Evolutionary conservation across 441 rosid species (phyloP).

Genomic region (Bocquillonia castaneifolia): DNA sequence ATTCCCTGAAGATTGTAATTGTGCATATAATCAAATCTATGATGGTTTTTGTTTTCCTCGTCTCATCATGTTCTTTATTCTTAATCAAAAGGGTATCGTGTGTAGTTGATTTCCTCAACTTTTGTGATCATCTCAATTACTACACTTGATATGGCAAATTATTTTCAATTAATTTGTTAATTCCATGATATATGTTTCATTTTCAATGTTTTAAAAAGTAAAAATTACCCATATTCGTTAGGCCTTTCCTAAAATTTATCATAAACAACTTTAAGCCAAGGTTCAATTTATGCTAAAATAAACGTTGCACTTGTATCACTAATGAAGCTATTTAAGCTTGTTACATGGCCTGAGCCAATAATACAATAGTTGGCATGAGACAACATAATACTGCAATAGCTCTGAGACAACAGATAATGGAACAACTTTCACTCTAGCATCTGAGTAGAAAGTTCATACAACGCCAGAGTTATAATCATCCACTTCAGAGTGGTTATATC

Average conservation of each 20-base stretch:
- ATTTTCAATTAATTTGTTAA: too few relatives aligned
- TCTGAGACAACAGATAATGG: background rate
- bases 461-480: slow-evolving; percentile 6
- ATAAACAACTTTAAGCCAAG: background rate
- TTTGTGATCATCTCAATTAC: background rate
- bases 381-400: slow-evolving; percentile 1
- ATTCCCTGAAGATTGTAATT: slow-evolving; percentile 4
- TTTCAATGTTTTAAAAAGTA: too few relatives aligned
- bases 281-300: background rate
- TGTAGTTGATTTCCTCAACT: background rate
- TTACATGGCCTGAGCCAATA: background rate
- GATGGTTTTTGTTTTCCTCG: background rate
- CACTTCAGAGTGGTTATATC: slow-evolving; percentile 24
- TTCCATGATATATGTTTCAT: too few relatives aligned
- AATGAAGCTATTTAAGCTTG: background rate
- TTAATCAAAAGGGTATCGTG: background rate
- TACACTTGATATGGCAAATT: too few relatives aligned
- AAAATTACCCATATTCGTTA: too few relatives aligned
- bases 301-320: background rate
- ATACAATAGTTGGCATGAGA: background rate
- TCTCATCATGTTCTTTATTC: too few relatives aligned
- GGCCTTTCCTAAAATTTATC: too few relatives aligned
- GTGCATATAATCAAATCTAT: slow-evolving; percentile 8
- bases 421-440: background rate
- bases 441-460: background rate